Conservation (phyloP, 495 filamentous ascomycete genomes). For the Talaromyces proteolyticus region DNA sequence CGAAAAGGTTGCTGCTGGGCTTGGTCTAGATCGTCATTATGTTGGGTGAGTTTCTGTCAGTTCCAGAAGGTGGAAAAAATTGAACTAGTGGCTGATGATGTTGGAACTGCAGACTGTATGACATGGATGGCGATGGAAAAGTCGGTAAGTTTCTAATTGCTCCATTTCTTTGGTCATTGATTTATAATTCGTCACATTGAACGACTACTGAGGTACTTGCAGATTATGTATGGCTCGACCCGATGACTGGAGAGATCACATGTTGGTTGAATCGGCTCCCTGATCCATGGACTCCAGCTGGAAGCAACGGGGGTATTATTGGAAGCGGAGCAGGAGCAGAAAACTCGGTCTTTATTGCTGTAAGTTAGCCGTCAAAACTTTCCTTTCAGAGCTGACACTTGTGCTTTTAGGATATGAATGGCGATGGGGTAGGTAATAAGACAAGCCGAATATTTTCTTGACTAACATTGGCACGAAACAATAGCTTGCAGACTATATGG, state of each 20-base stretch:
- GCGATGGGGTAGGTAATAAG: not conserved
- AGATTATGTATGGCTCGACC: not conserved
- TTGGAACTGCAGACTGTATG: not conserved
- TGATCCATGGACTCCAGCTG: not conserved
- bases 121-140: not conserved
- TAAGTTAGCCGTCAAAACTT: not conserved
- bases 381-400: too few species aligned
- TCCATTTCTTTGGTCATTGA: constrained; percentile 11
- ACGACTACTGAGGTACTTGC: not conserved
- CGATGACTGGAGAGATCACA: not conserved
- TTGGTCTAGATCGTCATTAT: not conserved
- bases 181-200: not conserved
- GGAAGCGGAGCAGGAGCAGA: not conserved
- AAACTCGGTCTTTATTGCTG: not conserved
- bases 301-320: not conserved
- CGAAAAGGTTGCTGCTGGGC: not conserved
- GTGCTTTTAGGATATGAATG: not conserved
- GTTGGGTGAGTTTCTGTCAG: not conserved
- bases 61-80: too few species aligned
- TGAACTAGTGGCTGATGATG: too few species aligned
- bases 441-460: not conserved
- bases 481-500: not conserved
- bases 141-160: not conserved
- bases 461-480: not conserved
- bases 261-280: not conserved